Percentiles rank a stretch among this genome's conserved stretches.
Conservation (phyloP, 768 basidiomycete species). For the Pleurotus platypus region DNA sequence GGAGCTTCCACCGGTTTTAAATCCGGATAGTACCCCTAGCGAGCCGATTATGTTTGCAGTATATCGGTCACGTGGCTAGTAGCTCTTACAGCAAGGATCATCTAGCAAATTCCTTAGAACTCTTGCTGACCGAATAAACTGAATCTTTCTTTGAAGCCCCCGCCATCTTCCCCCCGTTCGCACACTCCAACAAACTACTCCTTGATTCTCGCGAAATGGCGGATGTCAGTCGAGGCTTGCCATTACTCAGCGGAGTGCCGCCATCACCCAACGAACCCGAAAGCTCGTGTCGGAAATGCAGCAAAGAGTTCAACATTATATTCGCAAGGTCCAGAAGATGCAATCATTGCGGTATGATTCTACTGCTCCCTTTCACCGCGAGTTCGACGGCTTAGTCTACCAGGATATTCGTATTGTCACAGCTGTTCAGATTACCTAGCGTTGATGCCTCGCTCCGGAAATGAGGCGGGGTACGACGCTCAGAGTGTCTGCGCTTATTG, state of each 20-base stretch:
- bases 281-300: slow-evolving; percentile 62
- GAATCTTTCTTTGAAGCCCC: slow-evolving; percentile 2
- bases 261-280: slow-evolving; percentile 35
- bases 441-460: slow-evolving; percentile 62
- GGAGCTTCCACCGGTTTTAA: too few species aligned
- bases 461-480: slow-evolving; percentile 57
- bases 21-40: too few species aligned
- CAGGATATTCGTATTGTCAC: slow-evolving; percentile 72
- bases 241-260: slow-evolving; percentile 68
- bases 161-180: background rate
- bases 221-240: slow-evolving; percentile 46
- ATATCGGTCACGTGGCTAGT: slow-evolving; percentile 5
- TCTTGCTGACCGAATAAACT: slow-evolving; percentile 4
- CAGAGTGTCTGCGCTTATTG: slow-evolving; percentile 71
- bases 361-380: background rate
- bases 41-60: background rate
- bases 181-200: background rate
- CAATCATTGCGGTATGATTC: slow-evolving; percentile 67
- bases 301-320: slow-evolving; percentile 67
- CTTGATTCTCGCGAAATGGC: slow-evolving; percentile 12
- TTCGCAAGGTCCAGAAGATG: slow-evolving; percentile 64
- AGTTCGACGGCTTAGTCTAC: background rate
- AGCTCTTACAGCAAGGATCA: slow-evolving; percentile 5
- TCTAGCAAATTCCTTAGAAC: slow-evolving; percentile 7
- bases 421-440: slow-evolving; percentile 76